Evolutionary conservation across 371 early-diverging fungal genomes (phyloP).

Genomic region (Lichtheimia hyalospora): DNA sequence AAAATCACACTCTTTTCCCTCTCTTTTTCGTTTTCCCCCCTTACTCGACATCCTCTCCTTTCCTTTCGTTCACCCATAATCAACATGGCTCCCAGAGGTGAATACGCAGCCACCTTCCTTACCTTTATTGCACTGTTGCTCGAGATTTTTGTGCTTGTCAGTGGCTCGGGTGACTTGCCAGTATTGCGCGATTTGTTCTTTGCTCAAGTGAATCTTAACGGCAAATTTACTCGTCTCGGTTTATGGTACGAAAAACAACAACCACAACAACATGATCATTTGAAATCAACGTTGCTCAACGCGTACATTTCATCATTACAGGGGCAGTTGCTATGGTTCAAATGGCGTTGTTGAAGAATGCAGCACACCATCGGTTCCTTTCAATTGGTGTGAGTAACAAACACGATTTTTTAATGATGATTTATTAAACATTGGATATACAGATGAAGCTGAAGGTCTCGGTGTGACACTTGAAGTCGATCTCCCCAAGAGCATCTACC

Average conservation of each 20-base stretch:
- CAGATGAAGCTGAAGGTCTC: constrained; percentile 17
- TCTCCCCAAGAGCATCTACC: constrained; percentile 21
- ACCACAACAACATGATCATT: no score
- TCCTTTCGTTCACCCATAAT: neutral
- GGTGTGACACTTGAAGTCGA: constrained; percentile 6
- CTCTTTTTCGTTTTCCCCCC: constrained; percentile 3
- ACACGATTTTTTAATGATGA: neutral
- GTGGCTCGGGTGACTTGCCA: constrained; percentile 21
- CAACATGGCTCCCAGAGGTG: constrained; percentile 3
- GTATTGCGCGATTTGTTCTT: constrained; percentile 22
- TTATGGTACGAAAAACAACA: constrained; percentile 16
- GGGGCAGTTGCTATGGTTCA: constrained; percentile 17
- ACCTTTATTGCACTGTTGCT: constrained; percentile 18
- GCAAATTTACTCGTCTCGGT: constrained; percentile 18
- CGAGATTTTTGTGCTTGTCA: constrained; percentile 25
- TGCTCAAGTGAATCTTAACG: constrained; percentile 9
- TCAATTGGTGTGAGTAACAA: constrained; percentile 21
- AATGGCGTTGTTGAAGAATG: constrained; percentile 12
- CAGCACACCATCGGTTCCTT: constrained; percentile 24
- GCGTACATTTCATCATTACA: constrained; percentile 3
- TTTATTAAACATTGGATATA: constrained; percentile 1
- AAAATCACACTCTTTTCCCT: no score
- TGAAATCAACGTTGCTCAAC: neutral
- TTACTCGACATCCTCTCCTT: neutral
- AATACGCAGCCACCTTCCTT: constrained; percentile 10